Evolutionary conservation across 2,329 filamentous ascomycete species (phyloP), one percentile per base, ranked within the genome.

Genomic region (Diaporthe vaccinii): DNA sequence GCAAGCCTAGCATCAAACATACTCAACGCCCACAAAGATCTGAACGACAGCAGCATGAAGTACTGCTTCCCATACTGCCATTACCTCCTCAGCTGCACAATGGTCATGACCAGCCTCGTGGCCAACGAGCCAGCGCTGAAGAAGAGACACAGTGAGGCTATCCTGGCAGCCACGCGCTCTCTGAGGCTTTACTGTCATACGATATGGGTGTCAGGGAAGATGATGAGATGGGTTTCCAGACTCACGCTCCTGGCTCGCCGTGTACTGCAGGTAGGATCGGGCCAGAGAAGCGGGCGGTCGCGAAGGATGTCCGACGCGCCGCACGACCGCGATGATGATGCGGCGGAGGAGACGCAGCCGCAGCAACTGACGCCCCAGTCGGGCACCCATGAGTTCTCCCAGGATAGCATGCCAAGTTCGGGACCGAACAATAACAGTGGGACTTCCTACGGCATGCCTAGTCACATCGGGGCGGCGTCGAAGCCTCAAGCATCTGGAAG

Each of bases 11-110:
- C 74, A 28, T 55, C 62, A 39, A 76, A 51, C 44, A 74, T 76
- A 17, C 71, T 76, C 20, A 74, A 41, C 62, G 71, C 62, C 3
- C 74, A 76, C 62, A 59, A 74, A 15, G 59, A 41, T 34, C 68
- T 74, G 8, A 67, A 55, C 20, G 74, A 76, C 28, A 67, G 61
- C 28, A 65, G 39, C 17, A 72, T 76, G 28, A 76, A 76, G n/a
- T 49, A 76, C 71, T 74, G 71, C 51, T 76, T 76, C 41, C 72
- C 75, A 1, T 74, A 74, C 65, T 74, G 72, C 10, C 75, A 76
- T n/a, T 74, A 74, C n/a, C 72, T 76, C 0, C 67, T 53, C 1
- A 76, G 75, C 41, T 46, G 72, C 7, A 76, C 67, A 5, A 76
- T 76, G 75, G 68, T 76, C 39, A 74, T 76, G 72, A 49, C 59